A percentile compares a stretch with the other conserved stretches of the same genome.
phyloP scores from a whole-genome alignment of 768 basidiomycete species.

The Paxillus ammoniavirescens region DNA sequence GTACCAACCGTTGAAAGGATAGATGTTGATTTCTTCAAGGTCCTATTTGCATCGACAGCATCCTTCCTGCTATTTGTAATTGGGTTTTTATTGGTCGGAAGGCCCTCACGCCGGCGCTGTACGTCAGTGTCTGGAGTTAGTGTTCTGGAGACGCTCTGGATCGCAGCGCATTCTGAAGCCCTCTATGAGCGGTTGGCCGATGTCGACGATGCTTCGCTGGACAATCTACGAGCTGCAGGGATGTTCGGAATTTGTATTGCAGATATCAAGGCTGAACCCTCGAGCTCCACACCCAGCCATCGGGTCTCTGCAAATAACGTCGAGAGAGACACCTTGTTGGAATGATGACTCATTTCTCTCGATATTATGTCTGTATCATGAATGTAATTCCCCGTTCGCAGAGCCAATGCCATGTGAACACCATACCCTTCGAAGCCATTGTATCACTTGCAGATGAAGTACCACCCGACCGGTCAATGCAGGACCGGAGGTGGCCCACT shows the following conservation, averaged over 20 bases:
- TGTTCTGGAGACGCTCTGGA: constrained; percentile 14
- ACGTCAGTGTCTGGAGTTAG: constrained; percentile 2
- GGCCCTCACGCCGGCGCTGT: not conserved
- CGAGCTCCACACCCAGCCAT: too few relatives aligned
- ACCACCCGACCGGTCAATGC: too few relatives aligned
- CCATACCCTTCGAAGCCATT: too few relatives aligned
- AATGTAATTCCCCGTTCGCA: too few relatives aligned
- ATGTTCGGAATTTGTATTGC: constrained; percentile 8
- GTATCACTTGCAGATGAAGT: too few relatives aligned
- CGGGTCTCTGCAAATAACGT: too few relatives aligned
- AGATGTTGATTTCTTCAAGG: not conserved
- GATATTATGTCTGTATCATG: not conserved
- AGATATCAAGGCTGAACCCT: too few relatives aligned
- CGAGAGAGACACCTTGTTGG: not conserved
- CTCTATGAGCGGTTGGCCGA: not conserved
- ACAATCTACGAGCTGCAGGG: constrained; percentile 4
- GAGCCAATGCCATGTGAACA: too few relatives aligned
- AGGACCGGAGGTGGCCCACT: too few relatives aligned
- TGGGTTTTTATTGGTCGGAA: not conserved
- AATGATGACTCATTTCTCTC: not conserved
- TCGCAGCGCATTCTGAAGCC: constrained; percentile 3
- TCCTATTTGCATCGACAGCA: not conserved
- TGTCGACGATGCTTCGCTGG: not conserved
- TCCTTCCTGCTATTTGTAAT: constrained; percentile 7
- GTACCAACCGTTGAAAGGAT: not conserved